These are phyloP conservation scores for Claviceps pazoutovae DNA, from an alignment of 2,329 filamentous ascomycete genomes.

Conservation along the genomic window DNA sequence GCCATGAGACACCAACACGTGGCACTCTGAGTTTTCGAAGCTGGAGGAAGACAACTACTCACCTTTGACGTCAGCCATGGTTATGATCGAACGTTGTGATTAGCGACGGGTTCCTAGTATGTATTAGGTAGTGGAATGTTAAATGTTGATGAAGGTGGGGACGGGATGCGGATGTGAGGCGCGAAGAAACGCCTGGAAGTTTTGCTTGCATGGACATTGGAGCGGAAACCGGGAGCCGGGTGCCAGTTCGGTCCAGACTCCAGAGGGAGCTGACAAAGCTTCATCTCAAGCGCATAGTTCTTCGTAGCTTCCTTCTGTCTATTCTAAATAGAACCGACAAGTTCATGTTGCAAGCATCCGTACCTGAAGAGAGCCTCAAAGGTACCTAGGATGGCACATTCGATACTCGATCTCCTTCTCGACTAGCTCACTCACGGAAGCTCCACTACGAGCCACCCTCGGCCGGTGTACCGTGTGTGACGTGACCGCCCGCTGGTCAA, in stretches of 20 bases:
- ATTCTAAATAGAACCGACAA: background rate
- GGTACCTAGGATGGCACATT: too few relatives aligned
- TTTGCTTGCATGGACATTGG: background rate
- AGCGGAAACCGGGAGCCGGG: background rate
- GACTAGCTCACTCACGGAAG: too few relatives aligned
- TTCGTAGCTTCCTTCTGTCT: background rate
- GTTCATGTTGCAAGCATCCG: too few relatives aligned
- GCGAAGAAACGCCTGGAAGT: background rate
- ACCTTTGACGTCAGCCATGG: constrained; percentile 5
- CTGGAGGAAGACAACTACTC: background rate
- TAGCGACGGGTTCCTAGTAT: background rate
- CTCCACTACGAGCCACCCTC: too few relatives aligned
- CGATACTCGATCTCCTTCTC: too few relatives aligned
- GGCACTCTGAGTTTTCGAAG: background rate
- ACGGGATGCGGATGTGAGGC: background rate
- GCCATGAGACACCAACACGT: too few relatives aligned
- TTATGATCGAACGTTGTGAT: background rate
- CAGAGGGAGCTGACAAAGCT: background rate
- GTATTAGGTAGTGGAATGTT: background rate
- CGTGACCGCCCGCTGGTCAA: background rate
- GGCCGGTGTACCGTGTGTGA: too few relatives aligned
- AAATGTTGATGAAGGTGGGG: background rate
- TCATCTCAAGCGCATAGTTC: background rate
- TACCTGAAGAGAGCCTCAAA: too few relatives aligned
- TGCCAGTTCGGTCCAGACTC: too few relatives aligned